Evolutionary conservation across 139 green algal genomes (phyloP), one percentile per base, ranked within the genome.

Genomic region (Picochlorum sp.): DNA sequence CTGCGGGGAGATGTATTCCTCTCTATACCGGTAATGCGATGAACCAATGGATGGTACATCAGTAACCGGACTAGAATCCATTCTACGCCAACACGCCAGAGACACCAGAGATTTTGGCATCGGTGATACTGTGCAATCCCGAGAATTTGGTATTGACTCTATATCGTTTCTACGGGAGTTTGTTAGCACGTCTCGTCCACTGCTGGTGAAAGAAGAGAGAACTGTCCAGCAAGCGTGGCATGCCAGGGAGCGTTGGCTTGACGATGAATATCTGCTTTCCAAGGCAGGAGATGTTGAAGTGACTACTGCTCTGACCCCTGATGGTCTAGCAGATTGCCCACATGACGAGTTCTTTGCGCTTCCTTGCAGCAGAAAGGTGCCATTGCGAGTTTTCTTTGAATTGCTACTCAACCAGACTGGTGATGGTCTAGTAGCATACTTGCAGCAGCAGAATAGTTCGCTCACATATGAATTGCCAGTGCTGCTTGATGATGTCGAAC

Each of bases 391-490:
- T 6, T 73, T 73, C 16, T 37, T 68, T 2, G 0, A 32, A 22
- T 25, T 73, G 18, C 33, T 73, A 5, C 9, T 37, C 13, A 26
- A 9, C n/a, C 45, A 28, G 2, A 53, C 29, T 35, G 16, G 3
- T 14, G 30, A 6, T 16, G 22, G 2, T 13, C 8, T 44, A 20
- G 41, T 64, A 7, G 40, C 52, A 8, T 66, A 66, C 33, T 7
- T 81, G 49, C 75, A 89, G 72, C 77, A 81, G 33, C 82, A 90
- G 64, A 90, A 90, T 75, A 82, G 65, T 75, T 84, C 75, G 64
- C 67, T 89, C 29, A 74, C 58, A 0, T 56, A 70, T 37, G 79
- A 89, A 59, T 60, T 81, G 7, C 28, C 61, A 2, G 41, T 59
- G 37, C 73, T 88, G 20, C 16, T 72, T 28, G 18, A 10, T 1